A percentile compares a stretch with the other conserved stretches of the same genome.
Evolutionary conservation across 2,329 filamentous ascomycete species (phyloP).

Genomic region (Akanthomyces uredinophilus): DNA sequence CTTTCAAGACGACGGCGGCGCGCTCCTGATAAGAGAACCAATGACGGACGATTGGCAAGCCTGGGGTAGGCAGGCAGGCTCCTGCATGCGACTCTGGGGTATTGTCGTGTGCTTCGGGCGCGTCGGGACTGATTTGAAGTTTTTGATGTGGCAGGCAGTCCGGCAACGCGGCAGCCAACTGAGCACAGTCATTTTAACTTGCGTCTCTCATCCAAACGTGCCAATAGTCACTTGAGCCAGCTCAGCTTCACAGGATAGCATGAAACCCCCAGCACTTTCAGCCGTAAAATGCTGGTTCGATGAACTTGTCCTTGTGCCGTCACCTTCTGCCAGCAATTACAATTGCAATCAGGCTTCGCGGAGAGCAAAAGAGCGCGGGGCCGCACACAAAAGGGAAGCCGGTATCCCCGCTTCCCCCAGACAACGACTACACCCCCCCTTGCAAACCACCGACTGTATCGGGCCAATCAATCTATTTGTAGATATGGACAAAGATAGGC

Average conservation of each 20-base stretch:
- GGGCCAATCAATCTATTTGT: slow-evolving; percentile 12
- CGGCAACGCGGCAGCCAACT: not conserved
- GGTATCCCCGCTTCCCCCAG: not conserved
- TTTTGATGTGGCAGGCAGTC: not conserved
- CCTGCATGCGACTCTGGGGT: not conserved
- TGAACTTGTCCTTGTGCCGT: too few species aligned
- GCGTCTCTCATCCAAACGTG: not conserved
- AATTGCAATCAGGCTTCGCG: not conserved
- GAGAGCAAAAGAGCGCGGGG: not conserved
- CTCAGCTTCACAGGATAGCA: too few species aligned
- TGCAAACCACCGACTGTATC: not conserved
- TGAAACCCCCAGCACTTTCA: not conserved
- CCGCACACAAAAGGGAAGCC: not conserved
- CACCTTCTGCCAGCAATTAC: too few species aligned
- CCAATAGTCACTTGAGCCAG: not conserved
- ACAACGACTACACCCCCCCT: not conserved
- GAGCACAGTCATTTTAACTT: not conserved
- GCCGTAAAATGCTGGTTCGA: too few species aligned
- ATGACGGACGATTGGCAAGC: not conserved
- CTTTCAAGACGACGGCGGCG: too few species aligned
- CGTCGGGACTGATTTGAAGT: not conserved
- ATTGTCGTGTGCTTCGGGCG: not conserved
- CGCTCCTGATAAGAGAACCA: not conserved
- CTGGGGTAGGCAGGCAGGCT: not conserved
- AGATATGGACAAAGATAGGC: slow-evolving; percentile 11